Conservation (phyloP, 1,139 yeast species). For the Taphrina flavorubra region DNA sequence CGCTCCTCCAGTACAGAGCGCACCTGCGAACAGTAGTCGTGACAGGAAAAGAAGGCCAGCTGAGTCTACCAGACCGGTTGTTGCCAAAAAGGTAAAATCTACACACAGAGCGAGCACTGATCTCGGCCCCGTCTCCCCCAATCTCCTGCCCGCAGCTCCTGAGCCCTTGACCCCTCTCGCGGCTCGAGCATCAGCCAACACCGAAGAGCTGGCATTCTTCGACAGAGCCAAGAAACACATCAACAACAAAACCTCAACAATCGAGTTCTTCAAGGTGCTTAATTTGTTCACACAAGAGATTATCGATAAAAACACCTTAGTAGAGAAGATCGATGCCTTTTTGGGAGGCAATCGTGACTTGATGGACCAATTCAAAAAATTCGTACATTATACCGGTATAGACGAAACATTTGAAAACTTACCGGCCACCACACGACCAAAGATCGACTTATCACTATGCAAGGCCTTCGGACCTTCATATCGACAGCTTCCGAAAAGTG, state of each 20-base stretch:
- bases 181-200: slow-evolving; percentile 47
- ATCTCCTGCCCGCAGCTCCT: slow-evolving; percentile 82
- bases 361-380: slow-evolving; percentile 86
- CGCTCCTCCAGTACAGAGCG: slow-evolving; percentile 66
- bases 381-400: slow-evolving; percentile 77
- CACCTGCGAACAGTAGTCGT: slow-evolving; percentile 43
- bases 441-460: slow-evolving; percentile 83
- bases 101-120: slow-evolving; percentile 34
- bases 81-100: slow-evolving; percentile 45
- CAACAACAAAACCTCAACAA: slow-evolving; percentile 86
- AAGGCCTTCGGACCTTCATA: slow-evolving; percentile 85
- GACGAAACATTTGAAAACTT: slow-evolving; percentile 77
- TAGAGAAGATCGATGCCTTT: slow-evolving; percentile 83
- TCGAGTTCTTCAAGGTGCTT: slow-evolving; percentile 85
- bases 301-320: slow-evolving; percentile 78
- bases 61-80: slow-evolving; percentile 37
- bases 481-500: slow-evolving; percentile 89
- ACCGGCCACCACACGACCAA: slow-evolving; percentile 79
- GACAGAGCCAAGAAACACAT: slow-evolving; percentile 90
- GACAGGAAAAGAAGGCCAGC: slow-evolving; percentile 35
- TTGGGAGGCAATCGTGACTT: slow-evolving; percentile 81
- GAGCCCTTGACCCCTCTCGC: slow-evolving; percentile 76
- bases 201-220: slow-evolving; percentile 84
- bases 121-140: slow-evolving; percentile 58
- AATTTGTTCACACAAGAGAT: slow-evolving; percentile 88